A percentile compares a stretch with the other conserved stretches of the same genome.
These are phyloP conservation scores for Phaeosphaeria sp. DNA, from an alignment of 2,329 filamentous ascomycete species.

Conservation along the genomic window DNA sequence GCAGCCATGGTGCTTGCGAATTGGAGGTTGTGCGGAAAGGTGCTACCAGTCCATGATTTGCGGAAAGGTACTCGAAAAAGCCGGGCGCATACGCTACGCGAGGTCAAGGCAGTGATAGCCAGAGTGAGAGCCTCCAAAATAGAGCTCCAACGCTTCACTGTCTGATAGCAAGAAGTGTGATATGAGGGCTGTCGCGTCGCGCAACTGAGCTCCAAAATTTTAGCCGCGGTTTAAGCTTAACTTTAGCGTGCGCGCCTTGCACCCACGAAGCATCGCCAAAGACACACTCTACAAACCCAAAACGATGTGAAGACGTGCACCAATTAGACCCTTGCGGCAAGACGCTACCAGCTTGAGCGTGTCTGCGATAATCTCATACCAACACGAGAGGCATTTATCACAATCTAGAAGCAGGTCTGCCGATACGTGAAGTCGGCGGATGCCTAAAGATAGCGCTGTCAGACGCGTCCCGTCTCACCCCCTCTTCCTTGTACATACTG, in stretches of 20 bases:
- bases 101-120: slow-evolving; percentile 19
- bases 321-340: not conserved
- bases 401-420: slow-evolving; percentile 5
- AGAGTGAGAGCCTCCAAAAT: slow-evolving; percentile 4
- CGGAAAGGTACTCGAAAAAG: slow-evolving; percentile 16
- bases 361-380: not conserved
- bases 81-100: slow-evolving; percentile 30
- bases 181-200: slow-evolving; percentile 14
- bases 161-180: not conserved
- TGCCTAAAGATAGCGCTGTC: slow-evolving; percentile 32
- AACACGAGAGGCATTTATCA: not conserved
- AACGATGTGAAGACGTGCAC: not conserved
- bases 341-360: not conserved
- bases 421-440: slow-evolving; percentile 20
- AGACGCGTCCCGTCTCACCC: slow-evolving; percentile 31
- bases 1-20: slow-evolving; percentile 25
- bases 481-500: slow-evolving; percentile 15
- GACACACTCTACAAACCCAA: not conserved
- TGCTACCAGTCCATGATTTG: slow-evolving; percentile 38
- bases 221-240: slow-evolving; percentile 37
- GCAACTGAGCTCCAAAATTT: slow-evolving; percentile 29
- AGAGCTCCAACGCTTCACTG: not conserved
- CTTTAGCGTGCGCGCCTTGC: slow-evolving; percentile 26
- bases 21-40: slow-evolving; percentile 25
- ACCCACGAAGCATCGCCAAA: not conserved